These are phyloP conservation scores for Agaricus subrufescens DNA, from an alignment of 768 basidiomycete species.

Conservation along the genomic window DNA sequence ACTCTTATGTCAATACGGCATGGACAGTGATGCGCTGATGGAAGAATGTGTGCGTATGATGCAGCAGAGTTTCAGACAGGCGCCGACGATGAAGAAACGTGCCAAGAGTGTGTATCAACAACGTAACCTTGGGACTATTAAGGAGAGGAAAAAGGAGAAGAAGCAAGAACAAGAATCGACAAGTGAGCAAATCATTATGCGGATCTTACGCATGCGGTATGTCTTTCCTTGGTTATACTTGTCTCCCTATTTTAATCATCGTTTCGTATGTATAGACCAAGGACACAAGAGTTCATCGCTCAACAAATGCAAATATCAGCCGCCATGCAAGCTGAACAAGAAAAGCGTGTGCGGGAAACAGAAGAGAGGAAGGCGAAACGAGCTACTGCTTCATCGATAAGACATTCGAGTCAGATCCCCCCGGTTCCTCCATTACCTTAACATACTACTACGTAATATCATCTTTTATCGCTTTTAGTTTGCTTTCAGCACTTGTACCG, in stretches of 20 bases:
- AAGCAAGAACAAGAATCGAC: constrained; percentile 72
- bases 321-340: constrained; percentile 80
- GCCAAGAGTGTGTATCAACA: constrained; percentile 91
- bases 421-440: constrained; percentile 34
- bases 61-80: constrained; percentile 76
- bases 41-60: constrained; percentile 95
- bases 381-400: constrained; percentile 27
- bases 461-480: background rate
- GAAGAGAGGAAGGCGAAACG: constrained; percentile 58
- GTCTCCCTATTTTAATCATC: constrained; percentile 2
- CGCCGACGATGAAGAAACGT: constrained; percentile 78
- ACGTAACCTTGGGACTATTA: constrained; percentile 94
- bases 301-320: constrained; percentile 82
- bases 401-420: constrained; percentile 27
- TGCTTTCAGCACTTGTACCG: background rate
- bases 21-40: constrained; percentile 70
- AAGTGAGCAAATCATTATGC: constrained; percentile 88
- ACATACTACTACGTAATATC: constrained; percentile 3
- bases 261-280: constrained; percentile 41
- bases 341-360: constrained; percentile 59
- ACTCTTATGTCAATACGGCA: constrained; percentile 11
- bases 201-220: constrained; percentile 93
- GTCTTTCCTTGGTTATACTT: constrained; percentile 1
- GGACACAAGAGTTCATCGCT: constrained; percentile 81
- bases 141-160: constrained; percentile 91